Conservation (phyloP, 306 rosid genomes). For the Rosa lucieae region DNA sequence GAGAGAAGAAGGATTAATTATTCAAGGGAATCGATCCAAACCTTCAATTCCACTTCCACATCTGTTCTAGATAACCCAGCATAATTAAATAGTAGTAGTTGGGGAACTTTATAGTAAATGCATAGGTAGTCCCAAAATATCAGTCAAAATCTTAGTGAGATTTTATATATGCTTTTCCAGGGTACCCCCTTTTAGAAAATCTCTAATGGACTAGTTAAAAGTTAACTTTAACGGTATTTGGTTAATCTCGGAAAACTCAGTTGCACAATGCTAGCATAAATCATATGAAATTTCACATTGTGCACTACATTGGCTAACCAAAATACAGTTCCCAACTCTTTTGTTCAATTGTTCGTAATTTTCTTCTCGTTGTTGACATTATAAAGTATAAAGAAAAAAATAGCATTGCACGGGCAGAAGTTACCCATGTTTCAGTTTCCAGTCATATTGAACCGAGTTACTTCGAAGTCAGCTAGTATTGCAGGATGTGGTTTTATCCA, state of each 20-base stretch:
- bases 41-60: conserved; percentile 35
- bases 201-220: background rate
- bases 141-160: background rate
- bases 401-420: background rate
- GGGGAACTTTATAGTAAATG: background rate
- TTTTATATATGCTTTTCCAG: background rate
- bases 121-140: background rate
- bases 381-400: background rate
- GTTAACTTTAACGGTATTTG: background rate
- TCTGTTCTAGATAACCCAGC: background rate
- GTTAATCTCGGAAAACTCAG: background rate
- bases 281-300: background rate
- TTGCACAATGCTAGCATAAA: background rate
- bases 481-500: background rate
- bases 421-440: background rate
- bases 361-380: background rate
- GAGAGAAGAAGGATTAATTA: conserved; percentile 14
- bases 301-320: background rate
- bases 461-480: background rate
- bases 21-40: conserved; percentile 36
- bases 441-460: background rate
- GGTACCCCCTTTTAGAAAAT: background rate
- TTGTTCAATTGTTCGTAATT: background rate
- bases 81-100: background rate
- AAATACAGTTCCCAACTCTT: background rate